A percentile compares a stretch with the other conserved stretches of the same genome.
Conservation (phyloP, 1,139 yeast genomes). For the Suhomyces panamericanus region DNA sequence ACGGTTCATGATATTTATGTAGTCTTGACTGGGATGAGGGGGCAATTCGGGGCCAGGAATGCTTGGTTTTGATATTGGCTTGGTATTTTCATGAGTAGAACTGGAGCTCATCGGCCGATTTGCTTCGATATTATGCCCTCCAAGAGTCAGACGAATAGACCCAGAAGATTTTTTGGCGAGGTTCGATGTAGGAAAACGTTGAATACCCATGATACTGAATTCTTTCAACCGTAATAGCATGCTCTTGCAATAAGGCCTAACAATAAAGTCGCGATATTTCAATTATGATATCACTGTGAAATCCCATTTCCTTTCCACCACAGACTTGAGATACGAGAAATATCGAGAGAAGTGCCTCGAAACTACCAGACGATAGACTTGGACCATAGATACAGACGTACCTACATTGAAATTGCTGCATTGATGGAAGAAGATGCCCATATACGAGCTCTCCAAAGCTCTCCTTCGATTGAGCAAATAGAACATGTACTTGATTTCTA, state of each 20-base stretch:
- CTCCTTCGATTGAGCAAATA: constrained; percentile 23
- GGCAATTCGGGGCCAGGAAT: background rate
- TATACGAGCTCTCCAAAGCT: constrained; percentile 19
- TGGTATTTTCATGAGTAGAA: background rate
- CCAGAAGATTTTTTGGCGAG: background rate
- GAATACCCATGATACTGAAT: background rate
- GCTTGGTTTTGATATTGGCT: background rate
- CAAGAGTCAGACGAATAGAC: background rate
- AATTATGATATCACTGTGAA: too few species aligned
- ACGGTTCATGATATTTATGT: constrained; percentile 7
- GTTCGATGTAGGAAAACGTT: background rate
- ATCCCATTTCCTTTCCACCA: too few species aligned
- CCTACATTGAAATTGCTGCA: background rate
- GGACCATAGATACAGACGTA: too few species aligned
- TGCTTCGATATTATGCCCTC: background rate
- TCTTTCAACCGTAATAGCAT: background rate
- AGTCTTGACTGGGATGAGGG: background rate
- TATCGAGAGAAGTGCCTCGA: too few species aligned
- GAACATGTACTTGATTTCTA: constrained; percentile 13
- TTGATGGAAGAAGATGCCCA: background rate
- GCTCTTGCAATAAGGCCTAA: background rate
- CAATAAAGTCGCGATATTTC: too few species aligned
- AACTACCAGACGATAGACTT: too few species aligned
- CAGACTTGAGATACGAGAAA: too few species aligned
- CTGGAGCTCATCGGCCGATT: background rate